Base-by-base conservation (phyloP, 176 grass and related monocot genomes). In the Aegilops sharonensis region DNA sequence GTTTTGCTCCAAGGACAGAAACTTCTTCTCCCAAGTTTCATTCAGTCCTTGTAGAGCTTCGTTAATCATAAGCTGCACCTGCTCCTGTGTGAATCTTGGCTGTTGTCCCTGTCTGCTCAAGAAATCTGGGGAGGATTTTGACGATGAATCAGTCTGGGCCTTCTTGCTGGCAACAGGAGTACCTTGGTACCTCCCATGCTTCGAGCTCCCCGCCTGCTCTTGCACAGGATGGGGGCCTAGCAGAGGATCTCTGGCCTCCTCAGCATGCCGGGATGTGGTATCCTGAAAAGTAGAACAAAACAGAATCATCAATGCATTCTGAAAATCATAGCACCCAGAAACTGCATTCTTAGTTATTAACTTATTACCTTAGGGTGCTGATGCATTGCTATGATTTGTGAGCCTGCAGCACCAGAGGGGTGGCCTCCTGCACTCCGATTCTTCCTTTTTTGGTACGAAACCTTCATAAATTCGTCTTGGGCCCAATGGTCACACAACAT, bases 401-500 rank as follows among this genome's bases (percentile, higher is more conserved):
- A 78, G 17, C 29, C 64, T 64, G 72, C 54, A 72, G 72, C 56
- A 31, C 40, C 36, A 87, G 66, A 73, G 1, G 40, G 64, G 64
- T 20, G 24, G 21, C 70, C 83, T 86, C 89, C 89, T 86, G 89
- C 85, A 87, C 25, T 79, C 65, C 89, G 34, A 13, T 90, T 90
- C 84, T 73, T 90, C 17, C 79, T 87, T 59, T 90, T 86, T 74
- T 79, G 89, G 84, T 79, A 87, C 72, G 89, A 90, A 60, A 79
- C 35, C 66, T 87, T 83, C 84, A 79, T 72, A 60, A 83, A 76
- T 72, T 90, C 89, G 4, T 87, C 89, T 74, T 82, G 73, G 25
- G 84, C 79, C 89, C 89, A 90, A 79, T 87, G 79, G 24, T 90
- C 89, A 83, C 84, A 83, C 74, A 90, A 64, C 89, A 74, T 90